Base-by-base conservation (phyloP, 805 yeast genomes). In the Pichia phayaonensis region DNA sequence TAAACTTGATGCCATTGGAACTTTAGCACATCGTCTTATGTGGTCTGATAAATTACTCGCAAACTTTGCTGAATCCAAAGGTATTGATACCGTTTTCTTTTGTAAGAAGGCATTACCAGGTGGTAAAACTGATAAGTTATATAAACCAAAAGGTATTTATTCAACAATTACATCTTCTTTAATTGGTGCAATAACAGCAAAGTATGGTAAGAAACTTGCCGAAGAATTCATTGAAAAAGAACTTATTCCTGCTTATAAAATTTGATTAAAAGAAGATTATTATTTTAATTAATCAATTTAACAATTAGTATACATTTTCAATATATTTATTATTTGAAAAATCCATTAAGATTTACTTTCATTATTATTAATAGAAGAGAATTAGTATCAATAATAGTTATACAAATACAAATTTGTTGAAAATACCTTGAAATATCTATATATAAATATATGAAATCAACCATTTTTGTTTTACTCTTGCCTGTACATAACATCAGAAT, bases 111-210 rank as follows among this genome's bases (percentile, higher is more conserved):
- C 68, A 2, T 51, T 56, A 16, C 60, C 60, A 13, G 50, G 54
- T 21, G 59, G 59, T n/a, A 58, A 75, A 77, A 67, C 75, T 40
- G 53, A 48, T 18, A 46, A 51, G 26, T 44, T 44, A 23, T 58
- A 53, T 45, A 61, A 63, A 44, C 69, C 69, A 39, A 61, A 56
- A 50, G 57, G 54, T 34, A 57, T 63, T 36, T 66, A 55, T 44
- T 56, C 67, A n/a, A 63, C 68, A 10, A 58, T 66, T 26, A 60
- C 65, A 1, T 57, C 65, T n/a, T 58, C 92, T 6, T 67, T 85
- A 50, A 67, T 86, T 27, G 94, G 94, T 24, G 90, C 85, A 2
- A 77, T 86, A 47, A 72, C 83, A 36, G 68, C 79, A 34, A 71
- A 74, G 26, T 81, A 82, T 58, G 94, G 94, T 6, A 76, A 79